Base-by-base conservation (phyloP, 2,329 filamentous ascomycete genomes). In the Cryphonectria radicalis region DNA sequence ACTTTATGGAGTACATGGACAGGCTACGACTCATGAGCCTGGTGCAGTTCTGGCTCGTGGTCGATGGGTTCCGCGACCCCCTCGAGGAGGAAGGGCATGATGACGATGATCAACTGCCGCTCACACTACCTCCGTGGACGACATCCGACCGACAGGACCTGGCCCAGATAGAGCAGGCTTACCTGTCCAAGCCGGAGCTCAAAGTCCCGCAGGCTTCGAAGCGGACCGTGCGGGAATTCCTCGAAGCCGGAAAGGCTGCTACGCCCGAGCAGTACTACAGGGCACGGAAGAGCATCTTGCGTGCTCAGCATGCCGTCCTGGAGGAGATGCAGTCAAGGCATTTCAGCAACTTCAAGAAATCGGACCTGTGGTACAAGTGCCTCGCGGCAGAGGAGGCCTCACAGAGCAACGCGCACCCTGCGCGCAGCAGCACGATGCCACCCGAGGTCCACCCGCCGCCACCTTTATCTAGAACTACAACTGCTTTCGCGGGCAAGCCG, bases 1-100 rank as follows among this genome's bases (percentile, higher is more conserved):
- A 97, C 79, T 98, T 99, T 82, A 99, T 99, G 96, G 96, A 99
- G 79, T 98, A 94, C 78, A 99, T 99, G 96, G 96, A 99, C 79
- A 91, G 96, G 59, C 92, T 95, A 78, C 87, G 88, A 22, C 85
- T 95, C 37, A 95, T 98, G 91, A 88, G 92, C 19, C 84, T 98
- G 63, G 95, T 99, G 7, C 96, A 99, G 77, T 99, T 98, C 80
- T 99, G 95, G 94, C 91, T 99, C 57, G 96, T 98, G 3, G 96
- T 98, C 7, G 96, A 99, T 81, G 95, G 96, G 0, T 94, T 98
- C 76, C 92, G 97, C 59, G 97, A 97, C 76, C 97, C 96, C 0
- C 84, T 99, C 3, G 96, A 99, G 81, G 93, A 95, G 74, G 87
- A 89, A 42, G 92, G 93, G 76, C 91, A 91, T 50, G 91, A 91